These are phyloP conservation scores for Leersia perrieri DNA, from an alignment of 176 grass and related monocot genomes.

Conservation along the genomic window DNA sequence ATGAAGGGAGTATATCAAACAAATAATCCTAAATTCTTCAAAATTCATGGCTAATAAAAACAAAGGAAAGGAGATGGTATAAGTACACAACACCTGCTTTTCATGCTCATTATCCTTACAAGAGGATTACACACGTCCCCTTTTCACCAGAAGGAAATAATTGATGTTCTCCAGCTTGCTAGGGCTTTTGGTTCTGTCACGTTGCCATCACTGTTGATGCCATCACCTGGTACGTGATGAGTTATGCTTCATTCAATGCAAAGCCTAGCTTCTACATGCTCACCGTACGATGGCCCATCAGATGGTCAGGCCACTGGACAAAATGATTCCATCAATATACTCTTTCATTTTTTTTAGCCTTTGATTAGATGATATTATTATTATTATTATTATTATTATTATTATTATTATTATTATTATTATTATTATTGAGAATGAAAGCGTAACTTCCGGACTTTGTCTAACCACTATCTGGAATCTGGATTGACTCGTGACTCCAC, in stretches of 20 bases:
- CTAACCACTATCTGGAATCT: too few species aligned
- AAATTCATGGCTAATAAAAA: not conserved
- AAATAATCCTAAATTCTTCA: not conserved
- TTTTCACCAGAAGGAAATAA: conserved; percentile 1
- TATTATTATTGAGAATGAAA: too few species aligned
- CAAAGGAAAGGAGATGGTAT: not conserved
- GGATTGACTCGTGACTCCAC: too few species aligned
- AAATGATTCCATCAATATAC: not conserved
- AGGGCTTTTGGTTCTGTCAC: conserved; percentile 19
- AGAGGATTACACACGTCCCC: not conserved
- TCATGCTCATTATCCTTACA: not conserved
- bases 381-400: too few species aligned
- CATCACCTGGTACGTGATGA: conserved; percentile 2
- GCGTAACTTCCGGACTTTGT: too few species aligned
- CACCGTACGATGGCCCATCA: conserved; percentile 3
- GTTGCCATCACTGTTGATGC: conserved; percentile 28
- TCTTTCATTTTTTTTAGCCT: too few species aligned
- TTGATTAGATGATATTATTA: too few species aligned
- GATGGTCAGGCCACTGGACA: not conserved
- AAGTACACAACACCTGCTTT: not conserved
- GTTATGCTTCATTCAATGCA: conserved; percentile 19
- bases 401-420: too few species aligned
- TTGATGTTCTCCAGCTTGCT: not conserved
- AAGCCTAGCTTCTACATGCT: conserved; percentile 8
- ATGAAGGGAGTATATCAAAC: not conserved